phyloP scores from a whole-genome alignment of 306 rosid genomes.

The Prunus salicina region DNA sequence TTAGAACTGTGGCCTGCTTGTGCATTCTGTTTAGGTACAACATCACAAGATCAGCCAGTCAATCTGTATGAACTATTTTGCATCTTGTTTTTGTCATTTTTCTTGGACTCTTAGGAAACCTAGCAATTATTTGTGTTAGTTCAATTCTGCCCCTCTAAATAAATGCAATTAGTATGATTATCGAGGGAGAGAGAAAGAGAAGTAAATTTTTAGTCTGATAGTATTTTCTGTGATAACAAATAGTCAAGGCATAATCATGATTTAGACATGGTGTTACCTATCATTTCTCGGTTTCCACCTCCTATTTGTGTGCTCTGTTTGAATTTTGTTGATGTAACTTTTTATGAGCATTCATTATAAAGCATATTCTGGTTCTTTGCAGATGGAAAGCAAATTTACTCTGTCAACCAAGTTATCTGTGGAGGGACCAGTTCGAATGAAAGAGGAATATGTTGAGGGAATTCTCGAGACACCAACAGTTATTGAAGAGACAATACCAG shows the following conservation, averaged over 20 bases:
- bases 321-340: constrained; percentile 3
- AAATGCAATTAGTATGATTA: neutral
- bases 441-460: constrained; percentile 90
- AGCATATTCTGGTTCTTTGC: constrained; percentile 24
- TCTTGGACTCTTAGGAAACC: neutral
- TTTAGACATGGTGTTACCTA: neutral
- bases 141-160: neutral
- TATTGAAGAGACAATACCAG: constrained; percentile 76
- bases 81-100: neutral
- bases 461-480: constrained; percentile 67
- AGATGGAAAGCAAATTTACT: constrained; percentile 72
- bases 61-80: neutral
- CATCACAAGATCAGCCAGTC: neutral
- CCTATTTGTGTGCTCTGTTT: neutral
- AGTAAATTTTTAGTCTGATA: neutral
- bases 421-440: constrained; percentile 95
- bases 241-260: neutral
- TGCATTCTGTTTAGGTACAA: neutral
- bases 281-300: neutral
- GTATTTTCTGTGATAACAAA: neutral
- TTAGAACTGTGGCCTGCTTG: neutral
- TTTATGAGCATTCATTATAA: constrained; percentile 19
- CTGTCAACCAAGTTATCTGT: constrained; percentile 70
- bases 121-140: neutral
- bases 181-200: neutral